Evolutionary conservation across 257 asterid species (phyloP), one percentile per base, ranked within the genome.

Genomic region (Anisodus tanguticus): DNA sequence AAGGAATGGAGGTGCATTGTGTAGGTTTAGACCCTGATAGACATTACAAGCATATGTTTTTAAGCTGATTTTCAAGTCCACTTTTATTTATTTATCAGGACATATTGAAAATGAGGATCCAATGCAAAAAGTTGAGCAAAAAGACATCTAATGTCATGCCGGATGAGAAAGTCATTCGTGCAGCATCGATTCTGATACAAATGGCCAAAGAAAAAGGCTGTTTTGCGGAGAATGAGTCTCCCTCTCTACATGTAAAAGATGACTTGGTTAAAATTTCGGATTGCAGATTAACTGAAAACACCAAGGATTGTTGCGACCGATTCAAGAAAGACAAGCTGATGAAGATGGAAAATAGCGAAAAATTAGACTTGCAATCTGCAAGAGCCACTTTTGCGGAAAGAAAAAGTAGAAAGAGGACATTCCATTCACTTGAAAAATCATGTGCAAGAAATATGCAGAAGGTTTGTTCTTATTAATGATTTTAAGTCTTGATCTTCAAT

Each of bases 331-430:
- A 2, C 62, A 15, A 57, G 62, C 63, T 16, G 63, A 58, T 16
- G 63, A 58, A 5, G 63, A 58, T 5, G n/a, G 22, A 15, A 58
- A 58, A 58, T 58, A n/a, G 22, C 8, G 15, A 58, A 16, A 16
- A 5, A 58, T 16, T 58, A 58, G 63, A 58, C 63, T 58, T 58
- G 8, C 19, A 16, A 58, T 58, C 63, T 16, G 22, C 9, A 58
- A 16, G 63, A 58, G 22, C 63, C 15, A 58, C 63, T 16, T 5
- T 16, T 58, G 63, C 19, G 15, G 63, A 58, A 22, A 58, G 63
- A 58, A 58, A 57, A 13, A 58, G 66, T 59, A 59, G 66, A 59
- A 59, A 59, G 66, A 59, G 66, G 66, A 59, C 66, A 59, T 17
- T n/a, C 31, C 66, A n/a, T 59, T 59, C 66, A n/a, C 66, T n/a